Conservation (phyloP, 345 rosid genomes). For the Syzygium jambos region DNA sequence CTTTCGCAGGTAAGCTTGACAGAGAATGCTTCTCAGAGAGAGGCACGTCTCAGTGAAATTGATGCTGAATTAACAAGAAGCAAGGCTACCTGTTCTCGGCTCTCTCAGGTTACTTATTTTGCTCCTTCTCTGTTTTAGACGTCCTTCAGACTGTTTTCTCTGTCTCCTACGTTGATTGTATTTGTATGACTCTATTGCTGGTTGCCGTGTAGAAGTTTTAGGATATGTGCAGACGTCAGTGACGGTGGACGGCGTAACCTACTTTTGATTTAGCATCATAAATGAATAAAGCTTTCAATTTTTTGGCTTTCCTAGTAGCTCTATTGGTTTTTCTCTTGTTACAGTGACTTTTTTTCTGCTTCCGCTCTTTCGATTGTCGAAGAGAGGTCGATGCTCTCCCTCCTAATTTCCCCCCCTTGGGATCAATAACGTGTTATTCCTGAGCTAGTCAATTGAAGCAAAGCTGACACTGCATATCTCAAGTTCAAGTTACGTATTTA, state of each 20-base stretch:
- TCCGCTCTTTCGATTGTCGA: no score
- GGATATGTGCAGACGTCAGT: background rate
- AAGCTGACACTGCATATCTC: no score
- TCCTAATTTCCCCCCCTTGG: no score
- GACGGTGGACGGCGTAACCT: background rate
- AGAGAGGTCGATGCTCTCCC: no score
- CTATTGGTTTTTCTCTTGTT: no score
- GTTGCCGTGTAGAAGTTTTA: background rate
- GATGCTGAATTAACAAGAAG: conserved; percentile 62
- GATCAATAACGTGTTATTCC: no score
- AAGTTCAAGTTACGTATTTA: no score
- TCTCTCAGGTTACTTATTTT: conserved; percentile 48
- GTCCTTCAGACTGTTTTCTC: background rate
- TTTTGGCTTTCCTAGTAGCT: no score
- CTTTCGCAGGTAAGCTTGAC: conserved; percentile 56
- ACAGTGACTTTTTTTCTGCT: no score
- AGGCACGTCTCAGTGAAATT: conserved; percentile 52
- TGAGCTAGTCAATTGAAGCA: no score
- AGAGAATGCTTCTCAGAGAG: conserved; percentile 52
- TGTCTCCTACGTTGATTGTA: background rate
- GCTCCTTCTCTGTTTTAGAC: background rate
- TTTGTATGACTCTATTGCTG: background rate
- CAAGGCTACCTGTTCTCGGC: conserved; percentile 54
- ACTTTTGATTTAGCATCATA: background rate
- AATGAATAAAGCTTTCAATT: background rate